A percentile compares a stretch with the other conserved stretches of the same genome.
Conservation (phyloP, 768 basidiomycete species). For the Termitomyces sp. region DNA sequence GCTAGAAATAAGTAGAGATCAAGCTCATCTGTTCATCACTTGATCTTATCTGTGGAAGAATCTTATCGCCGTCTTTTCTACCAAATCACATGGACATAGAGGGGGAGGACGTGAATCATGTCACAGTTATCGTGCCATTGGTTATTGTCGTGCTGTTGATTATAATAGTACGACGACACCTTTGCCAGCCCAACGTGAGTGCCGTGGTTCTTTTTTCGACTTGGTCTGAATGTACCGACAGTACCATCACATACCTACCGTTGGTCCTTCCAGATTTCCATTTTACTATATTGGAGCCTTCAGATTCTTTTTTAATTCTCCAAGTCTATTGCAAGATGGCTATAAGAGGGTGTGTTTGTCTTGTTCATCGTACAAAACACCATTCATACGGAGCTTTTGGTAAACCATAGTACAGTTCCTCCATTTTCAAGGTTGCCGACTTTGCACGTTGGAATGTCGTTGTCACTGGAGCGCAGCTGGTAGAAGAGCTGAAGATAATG, state of each 20-base stretch:
- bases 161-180: background rate
- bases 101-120: conserved; percentile 8
- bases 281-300: conserved; percentile 21
- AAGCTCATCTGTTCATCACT: background rate
- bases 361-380: background rate
- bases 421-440: conserved; percentile 22
- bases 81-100: background rate
- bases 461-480: conserved; percentile 10
- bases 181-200: conserved; percentile 6
- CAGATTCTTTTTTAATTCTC: conserved; percentile 10
- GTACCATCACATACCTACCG: conserved; percentile 22
- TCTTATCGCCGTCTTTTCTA: background rate
- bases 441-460: conserved; percentile 20
- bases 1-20: background rate
- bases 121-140: background rate
- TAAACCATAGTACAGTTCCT: background rate
- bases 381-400: background rate
- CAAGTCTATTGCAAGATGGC: conserved; percentile 3
- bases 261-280: conserved; percentile 14
- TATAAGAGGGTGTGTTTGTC: conserved; percentile 3
- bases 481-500: conserved; percentile 19
- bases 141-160: background rate
- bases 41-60: conserved; percentile 4
- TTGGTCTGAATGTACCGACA: background rate
- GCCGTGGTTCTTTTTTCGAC: background rate